Evolutionary conservation across 2,329 filamentous ascomycete species (phyloP).

Genomic region (Penicillium sp.): DNA sequence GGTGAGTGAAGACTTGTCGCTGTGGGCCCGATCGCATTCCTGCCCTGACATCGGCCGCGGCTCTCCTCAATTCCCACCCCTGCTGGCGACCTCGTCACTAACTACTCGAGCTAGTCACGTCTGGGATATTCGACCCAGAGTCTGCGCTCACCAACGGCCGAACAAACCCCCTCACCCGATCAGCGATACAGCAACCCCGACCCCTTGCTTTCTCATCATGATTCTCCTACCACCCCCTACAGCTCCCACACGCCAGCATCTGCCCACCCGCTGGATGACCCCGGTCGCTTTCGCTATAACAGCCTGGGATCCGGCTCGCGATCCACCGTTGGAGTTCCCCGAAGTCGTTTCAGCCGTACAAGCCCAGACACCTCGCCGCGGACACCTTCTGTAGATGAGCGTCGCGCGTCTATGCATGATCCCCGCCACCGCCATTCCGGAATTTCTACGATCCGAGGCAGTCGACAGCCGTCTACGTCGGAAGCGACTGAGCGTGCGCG

Average conservation of each 20-base stretch:
- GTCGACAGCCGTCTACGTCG: conserved; percentile 36
- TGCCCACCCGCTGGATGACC: conserved; percentile 42
- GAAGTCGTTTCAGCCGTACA: conserved; percentile 39
- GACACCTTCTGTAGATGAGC: conserved; percentile 30
- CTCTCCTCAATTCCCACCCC: background rate
- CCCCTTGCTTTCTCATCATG: conserved; percentile 39
- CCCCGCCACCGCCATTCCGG: conserved; percentile 38
- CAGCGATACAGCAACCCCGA: conserved; percentile 35
- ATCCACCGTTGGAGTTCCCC: conserved; percentile 38
- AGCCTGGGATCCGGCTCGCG: conserved; percentile 34
- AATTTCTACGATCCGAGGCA: conserved; percentile 38
- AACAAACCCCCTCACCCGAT: conserved; percentile 41
- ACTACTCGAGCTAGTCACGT: conserved; percentile 33
- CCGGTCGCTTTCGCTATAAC: conserved; percentile 36
- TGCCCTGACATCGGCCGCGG: background rate
- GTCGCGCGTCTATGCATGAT: conserved; percentile 36
- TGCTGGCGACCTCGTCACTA: background rate
- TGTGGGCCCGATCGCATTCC: conserved; percentile 8
- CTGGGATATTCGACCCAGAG: conserved; percentile 37
- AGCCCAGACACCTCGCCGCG: conserved; percentile 39
- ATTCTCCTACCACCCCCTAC: conserved; percentile 32
- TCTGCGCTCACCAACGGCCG: conserved; percentile 37
- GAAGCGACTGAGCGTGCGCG: conserved; percentile 37
- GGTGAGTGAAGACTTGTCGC: conserved; percentile 30
- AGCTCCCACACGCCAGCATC: conserved; percentile 34